Conservation (phyloP, 495 filamentous ascomycete species). For the Chaetomidium leptoderma region DNA sequence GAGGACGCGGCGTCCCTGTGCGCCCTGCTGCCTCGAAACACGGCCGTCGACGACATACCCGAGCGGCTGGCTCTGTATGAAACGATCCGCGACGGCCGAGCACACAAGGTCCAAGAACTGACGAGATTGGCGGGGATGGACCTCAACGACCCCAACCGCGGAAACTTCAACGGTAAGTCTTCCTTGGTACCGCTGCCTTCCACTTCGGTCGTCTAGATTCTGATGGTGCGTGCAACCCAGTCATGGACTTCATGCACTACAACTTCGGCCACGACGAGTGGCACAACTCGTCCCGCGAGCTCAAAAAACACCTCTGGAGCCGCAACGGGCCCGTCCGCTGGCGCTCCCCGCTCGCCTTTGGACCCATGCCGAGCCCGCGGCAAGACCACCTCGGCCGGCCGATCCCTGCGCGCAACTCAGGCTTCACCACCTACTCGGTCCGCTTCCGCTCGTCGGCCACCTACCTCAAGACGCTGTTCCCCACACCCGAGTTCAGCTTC, state of each 20-base stretch:
- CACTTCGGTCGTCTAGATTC: too few species aligned
- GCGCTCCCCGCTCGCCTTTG: conserved; percentile 54
- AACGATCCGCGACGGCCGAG: conserved; percentile 31
- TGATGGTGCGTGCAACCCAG: too few species aligned
- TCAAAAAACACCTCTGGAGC: conserved; percentile 45
- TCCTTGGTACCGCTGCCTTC: too few species aligned
- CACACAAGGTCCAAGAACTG: conserved; percentile 9
- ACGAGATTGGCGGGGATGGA: conserved; percentile 3
- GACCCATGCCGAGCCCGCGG: conserved; percentile 52
- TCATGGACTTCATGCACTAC: conserved; percentile 48
- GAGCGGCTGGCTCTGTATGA: conserved; percentile 51
- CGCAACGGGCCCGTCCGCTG: conserved; percentile 40
- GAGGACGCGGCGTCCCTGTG: conserved; percentile 55
- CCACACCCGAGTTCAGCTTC: conserved; percentile 41
- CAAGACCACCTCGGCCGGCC: conserved; percentile 34
- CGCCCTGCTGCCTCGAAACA: conserved; percentile 46
- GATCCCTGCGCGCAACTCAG: conserved; percentile 28
- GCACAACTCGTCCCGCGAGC: conserved; percentile 48
- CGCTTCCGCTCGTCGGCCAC: conserved; percentile 56
- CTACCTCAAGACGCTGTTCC: conserved; percentile 54
- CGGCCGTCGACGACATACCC: conserved; percentile 38
- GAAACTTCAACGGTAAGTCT: background rate
- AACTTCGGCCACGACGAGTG: conserved; percentile 59
- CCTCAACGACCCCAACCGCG: conserved; percentile 6
- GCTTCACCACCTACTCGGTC: conserved; percentile 50